Percentiles rank a stretch among this genome's conserved stretches.
phyloP scores from a whole-genome alignment of 2,329 filamentous ascomycete species.

The Didymella segeticola region DNA sequence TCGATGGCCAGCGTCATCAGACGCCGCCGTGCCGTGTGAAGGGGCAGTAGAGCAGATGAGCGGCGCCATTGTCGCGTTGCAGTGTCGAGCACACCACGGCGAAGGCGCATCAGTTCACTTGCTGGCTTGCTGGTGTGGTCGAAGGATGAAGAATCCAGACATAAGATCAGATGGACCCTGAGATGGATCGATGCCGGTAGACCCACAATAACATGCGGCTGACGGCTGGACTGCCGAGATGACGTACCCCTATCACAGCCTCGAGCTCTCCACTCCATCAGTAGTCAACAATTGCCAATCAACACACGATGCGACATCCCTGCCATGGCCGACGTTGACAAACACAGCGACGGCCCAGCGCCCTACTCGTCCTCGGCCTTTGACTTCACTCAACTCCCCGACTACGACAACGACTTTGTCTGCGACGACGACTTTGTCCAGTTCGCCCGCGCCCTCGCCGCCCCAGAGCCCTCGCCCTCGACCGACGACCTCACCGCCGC shows the following conservation, averaged over 20 bases:
- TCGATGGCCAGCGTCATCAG: slow-evolving; percentile 73
- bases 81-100: slow-evolving; percentile 17
- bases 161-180: too few relatives aligned
- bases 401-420: slow-evolving; percentile 80
- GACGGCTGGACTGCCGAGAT: neutral
- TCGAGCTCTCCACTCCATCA: neutral
- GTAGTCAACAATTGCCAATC: too few relatives aligned
- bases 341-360: slow-evolving; percentile 60
- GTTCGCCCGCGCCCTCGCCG: slow-evolving; percentile 82
- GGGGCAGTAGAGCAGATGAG: too few relatives aligned
- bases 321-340: slow-evolving; percentile 54
- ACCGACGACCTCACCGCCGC: slow-evolving; percentile 60
- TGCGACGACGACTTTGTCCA: slow-evolving; percentile 73
- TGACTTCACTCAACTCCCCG: slow-evolving; percentile 75
- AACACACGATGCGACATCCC: slow-evolving; percentile 29
- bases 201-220: too few relatives aligned
- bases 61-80: slow-evolving; percentile 13
- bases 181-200: too few relatives aligned
- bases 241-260: neutral
- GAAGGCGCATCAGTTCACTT: slow-evolving; percentile 35
- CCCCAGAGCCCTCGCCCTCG: slow-evolving; percentile 75
- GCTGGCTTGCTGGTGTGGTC: neutral
- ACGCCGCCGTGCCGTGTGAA: slow-evolving; percentile 30
- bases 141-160: too few relatives aligned
- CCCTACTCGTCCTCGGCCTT: slow-evolving; percentile 70